These are phyloP conservation scores for Metschnikowia vanudenii DNA, from an alignment of 805 yeast genomes.

Conservation along the genomic window DNA sequence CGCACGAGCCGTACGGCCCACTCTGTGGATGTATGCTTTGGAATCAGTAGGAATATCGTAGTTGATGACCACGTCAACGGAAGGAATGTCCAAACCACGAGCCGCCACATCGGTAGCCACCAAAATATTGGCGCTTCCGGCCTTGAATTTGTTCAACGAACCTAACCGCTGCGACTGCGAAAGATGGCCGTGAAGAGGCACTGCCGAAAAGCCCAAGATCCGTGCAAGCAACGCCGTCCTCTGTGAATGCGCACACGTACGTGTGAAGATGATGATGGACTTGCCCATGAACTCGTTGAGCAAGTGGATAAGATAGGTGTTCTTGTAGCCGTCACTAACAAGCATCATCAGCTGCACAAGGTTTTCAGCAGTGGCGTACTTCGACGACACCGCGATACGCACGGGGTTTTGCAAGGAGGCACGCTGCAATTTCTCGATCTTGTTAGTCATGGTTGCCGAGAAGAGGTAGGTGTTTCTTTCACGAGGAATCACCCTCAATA, in stretches of 20 bases:
- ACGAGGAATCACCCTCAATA: constrained; percentile 77
- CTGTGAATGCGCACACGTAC: constrained; percentile 95
- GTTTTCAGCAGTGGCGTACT: constrained; percentile 93
- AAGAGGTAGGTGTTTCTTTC: constrained; percentile 83
- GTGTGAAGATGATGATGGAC: constrained; percentile 82
- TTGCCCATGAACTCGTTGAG: constrained; percentile 84
- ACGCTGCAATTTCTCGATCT: constrained; percentile 90
- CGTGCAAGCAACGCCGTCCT: constrained; percentile 81
- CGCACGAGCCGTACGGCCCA: constrained; percentile 95
- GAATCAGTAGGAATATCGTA: constrained; percentile 84
- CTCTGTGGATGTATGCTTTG: constrained; percentile 81
- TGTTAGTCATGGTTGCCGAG: constrained; percentile 96
- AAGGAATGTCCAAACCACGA: constrained; percentile 82
- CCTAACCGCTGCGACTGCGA: constrained; percentile 83
- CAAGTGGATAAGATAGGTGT: constrained; percentile 79
- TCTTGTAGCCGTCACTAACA: constrained; percentile 89
- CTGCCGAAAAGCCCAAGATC: constrained; percentile 79
- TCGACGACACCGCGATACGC: constrained; percentile 82
- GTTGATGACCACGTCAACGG: constrained; percentile 73
- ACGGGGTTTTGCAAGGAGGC: constrained; percentile 90
- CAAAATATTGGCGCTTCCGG: constrained; percentile 64
- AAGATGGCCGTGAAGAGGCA: constrained; percentile 92
- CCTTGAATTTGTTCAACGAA: constrained; percentile 73
- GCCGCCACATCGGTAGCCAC: constrained; percentile 90
- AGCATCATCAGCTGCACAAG: constrained; percentile 84